These are phyloP conservation scores for Suillus cothurnatus DNA, from an alignment of 768 basidiomycete species.

Conservation along the genomic window DNA sequence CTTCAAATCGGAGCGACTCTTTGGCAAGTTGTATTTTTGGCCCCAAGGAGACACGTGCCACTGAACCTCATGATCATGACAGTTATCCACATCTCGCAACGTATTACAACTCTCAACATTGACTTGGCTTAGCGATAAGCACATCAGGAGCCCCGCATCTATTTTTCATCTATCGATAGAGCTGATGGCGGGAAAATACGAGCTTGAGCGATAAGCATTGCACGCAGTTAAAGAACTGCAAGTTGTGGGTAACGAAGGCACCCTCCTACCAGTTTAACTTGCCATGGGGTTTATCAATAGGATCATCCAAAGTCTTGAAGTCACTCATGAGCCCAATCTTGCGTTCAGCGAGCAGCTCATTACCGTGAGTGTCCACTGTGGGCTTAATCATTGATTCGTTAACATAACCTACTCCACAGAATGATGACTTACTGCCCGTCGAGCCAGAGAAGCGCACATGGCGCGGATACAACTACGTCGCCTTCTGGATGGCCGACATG, in stretches of 20 bases:
- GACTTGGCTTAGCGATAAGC: background rate
- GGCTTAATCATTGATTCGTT: background rate
- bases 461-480: conserved; percentile 64
- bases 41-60: background rate
- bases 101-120: background rate
- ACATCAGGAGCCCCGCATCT: background rate
- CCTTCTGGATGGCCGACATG: conserved; percentile 80
- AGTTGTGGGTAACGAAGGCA: background rate
- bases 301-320: conserved; percentile 44
- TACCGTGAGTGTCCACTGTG: conserved; percentile 40
- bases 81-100: background rate
- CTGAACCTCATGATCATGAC: background rate
- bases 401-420: conserved; percentile 40
- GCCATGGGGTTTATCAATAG: conserved; percentile 28
- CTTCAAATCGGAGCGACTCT: background rate
- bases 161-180: background rate
- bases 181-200: background rate
- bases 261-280: background rate
- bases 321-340: conserved; percentile 53
- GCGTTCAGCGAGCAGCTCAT: conserved; percentile 60
- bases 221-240: background rate
- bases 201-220: conserved; percentile 1
- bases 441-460: conserved; percentile 64
- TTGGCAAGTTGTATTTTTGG: background rate
- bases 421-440: conserved; percentile 74